These are phyloP conservation scores for Starmerella etchellsii DNA, from an alignment of 805 yeast genomes.

Conservation along the genomic window DNA sequence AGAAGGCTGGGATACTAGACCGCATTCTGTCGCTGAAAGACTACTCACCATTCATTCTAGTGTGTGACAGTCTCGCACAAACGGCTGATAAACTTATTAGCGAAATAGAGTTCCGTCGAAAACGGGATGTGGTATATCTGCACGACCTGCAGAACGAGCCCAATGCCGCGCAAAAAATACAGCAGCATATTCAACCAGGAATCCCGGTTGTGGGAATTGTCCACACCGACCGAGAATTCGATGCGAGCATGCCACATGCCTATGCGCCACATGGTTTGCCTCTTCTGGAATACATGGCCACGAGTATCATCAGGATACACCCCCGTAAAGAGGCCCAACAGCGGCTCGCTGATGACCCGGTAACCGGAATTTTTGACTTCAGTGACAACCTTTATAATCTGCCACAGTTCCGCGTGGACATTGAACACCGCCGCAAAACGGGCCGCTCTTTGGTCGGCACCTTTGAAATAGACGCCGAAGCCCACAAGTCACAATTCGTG, in stretches of 20 bases:
- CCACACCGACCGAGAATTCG: slow-evolving; percentile 13
- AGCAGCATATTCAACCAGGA: slow-evolving; percentile 36
- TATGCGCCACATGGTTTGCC: slow-evolving; percentile 44
- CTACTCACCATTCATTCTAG: slow-evolving; percentile 54
- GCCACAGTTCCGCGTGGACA: slow-evolving; percentile 33
- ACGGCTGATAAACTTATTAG: slow-evolving; percentile 43
- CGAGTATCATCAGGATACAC: slow-evolving; percentile 50
- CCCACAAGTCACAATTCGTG: slow-evolving; percentile 33
- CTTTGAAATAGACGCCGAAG: slow-evolving; percentile 36
- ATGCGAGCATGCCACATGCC: not conserved
- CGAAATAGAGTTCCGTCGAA: slow-evolving; percentile 41
- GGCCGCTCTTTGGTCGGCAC: slow-evolving; percentile 59
- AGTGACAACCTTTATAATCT: slow-evolving; percentile 34
- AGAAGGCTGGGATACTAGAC: slow-evolving; percentile 38
- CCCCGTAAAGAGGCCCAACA: slow-evolving; percentile 30
- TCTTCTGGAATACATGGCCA: slow-evolving; percentile 57
- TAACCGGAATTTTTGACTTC: slow-evolving; percentile 13
- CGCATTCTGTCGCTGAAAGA: slow-evolving; percentile 63
- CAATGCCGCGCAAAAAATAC: slow-evolving; percentile 38
- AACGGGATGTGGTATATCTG: slow-evolving; percentile 2
- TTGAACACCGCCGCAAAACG: slow-evolving; percentile 67
- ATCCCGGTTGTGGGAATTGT: slow-evolving; percentile 15
- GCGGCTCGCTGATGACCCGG: slow-evolving; percentile 34
- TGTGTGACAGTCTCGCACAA: slow-evolving; percentile 59
- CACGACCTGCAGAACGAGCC: slow-evolving; percentile 57